A percentile compares a stretch with the other conserved stretches of the same genome.
Evolutionary conservation across 371 early-diverging fungal species (phyloP).

Genomic region (Mortierella sp.): DNA sequence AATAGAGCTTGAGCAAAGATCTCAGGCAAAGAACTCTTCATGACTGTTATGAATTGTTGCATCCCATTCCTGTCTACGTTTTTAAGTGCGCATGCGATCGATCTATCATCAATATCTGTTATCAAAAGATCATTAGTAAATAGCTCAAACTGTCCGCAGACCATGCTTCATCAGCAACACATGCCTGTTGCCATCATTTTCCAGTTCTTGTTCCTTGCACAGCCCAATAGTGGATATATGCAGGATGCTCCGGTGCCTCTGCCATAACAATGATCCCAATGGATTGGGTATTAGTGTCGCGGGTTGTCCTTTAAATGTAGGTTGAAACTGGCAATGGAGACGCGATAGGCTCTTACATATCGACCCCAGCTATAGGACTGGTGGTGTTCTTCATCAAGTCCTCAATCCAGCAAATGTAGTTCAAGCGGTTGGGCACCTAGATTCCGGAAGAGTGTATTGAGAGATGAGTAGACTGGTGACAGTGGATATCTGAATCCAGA

Average conservation of each 20-base stretch:
- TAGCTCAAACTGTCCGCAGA: too few relatives aligned
- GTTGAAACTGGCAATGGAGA: too few relatives aligned
- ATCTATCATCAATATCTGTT: conserved; percentile 38
- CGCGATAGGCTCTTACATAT: conserved; percentile 29
- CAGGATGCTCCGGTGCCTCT: conserved; percentile 73
- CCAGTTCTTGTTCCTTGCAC: conserved; percentile 54
- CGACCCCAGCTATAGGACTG: conserved; percentile 20
- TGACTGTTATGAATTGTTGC: conserved; percentile 13
- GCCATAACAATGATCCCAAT: neutral
- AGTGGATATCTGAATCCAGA: neutral
- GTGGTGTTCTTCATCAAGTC: conserved; percentile 22
- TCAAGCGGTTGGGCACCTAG: conserved; percentile 49
- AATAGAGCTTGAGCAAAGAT: conserved; percentile 28
- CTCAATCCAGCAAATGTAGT: conserved; percentile 51
- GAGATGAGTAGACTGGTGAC: neutral
- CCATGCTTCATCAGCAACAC: neutral
- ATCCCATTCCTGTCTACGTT: conserved; percentile 30
- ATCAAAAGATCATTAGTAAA: neutral
- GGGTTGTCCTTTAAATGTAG: too few relatives aligned
- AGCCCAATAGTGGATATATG: conserved; percentile 67
- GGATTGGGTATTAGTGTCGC: too few relatives aligned
- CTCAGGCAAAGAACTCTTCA: conserved; percentile 13
- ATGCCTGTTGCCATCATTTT: conserved; percentile 60
- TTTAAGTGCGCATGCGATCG: conserved; percentile 23
- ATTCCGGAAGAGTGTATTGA: neutral